These are phyloP conservation scores for Aspergillus transmontanensis DNA, from an alignment of 2,329 filamentous ascomycete species.

Conservation along the genomic window DNA sequence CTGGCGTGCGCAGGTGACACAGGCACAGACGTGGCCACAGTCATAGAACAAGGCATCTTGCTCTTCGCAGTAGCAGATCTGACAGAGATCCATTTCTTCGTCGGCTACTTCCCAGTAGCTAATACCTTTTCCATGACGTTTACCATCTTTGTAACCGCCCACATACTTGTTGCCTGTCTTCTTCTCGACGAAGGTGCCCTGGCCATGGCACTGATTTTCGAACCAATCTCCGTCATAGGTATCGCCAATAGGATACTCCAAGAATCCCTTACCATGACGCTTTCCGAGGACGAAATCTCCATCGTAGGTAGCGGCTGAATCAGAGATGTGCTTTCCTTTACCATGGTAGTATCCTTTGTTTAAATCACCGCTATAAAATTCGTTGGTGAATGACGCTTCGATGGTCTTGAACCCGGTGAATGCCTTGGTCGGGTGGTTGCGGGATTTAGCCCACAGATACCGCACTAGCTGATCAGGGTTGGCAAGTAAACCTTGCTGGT, in stretches of 20 bases:
- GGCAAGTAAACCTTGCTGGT: slow-evolving; percentile 37
- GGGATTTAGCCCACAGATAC: slow-evolving; percentile 49
- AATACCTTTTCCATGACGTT: slow-evolving; percentile 63
- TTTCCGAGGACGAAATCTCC: slow-evolving; percentile 57
- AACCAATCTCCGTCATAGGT: slow-evolving; percentile 51
- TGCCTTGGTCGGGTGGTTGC: slow-evolving; percentile 48
- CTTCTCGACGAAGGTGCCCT: slow-evolving; percentile 59
- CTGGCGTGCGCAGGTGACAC: slow-evolving; percentile 60
- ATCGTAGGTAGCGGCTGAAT: slow-evolving; percentile 58
- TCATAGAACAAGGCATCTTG: slow-evolving; percentile 64
- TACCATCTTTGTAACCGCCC: slow-evolving; percentile 63
- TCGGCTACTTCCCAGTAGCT: slow-evolving; percentile 65
- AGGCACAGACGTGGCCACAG: slow-evolving; percentile 66
- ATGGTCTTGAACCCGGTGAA: slow-evolving; percentile 53
- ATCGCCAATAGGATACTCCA: slow-evolving; percentile 59
- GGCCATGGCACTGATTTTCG: slow-evolving; percentile 54
- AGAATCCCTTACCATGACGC: slow-evolving; percentile 59
- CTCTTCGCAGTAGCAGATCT: slow-evolving; percentile 64
- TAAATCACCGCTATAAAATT: slow-evolving; percentile 59
- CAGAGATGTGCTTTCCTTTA: slow-evolving; percentile 55
- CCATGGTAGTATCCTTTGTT: slow-evolving; percentile 57
- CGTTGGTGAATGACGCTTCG: slow-evolving; percentile 55
- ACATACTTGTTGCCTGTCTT: slow-evolving; percentile 63
- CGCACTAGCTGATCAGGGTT: slow-evolving; percentile 42
- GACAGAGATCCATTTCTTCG: slow-evolving; percentile 61